Conservation (phyloP, 345 rosid species). For the Zanthoxylum bungeanum region DNA sequence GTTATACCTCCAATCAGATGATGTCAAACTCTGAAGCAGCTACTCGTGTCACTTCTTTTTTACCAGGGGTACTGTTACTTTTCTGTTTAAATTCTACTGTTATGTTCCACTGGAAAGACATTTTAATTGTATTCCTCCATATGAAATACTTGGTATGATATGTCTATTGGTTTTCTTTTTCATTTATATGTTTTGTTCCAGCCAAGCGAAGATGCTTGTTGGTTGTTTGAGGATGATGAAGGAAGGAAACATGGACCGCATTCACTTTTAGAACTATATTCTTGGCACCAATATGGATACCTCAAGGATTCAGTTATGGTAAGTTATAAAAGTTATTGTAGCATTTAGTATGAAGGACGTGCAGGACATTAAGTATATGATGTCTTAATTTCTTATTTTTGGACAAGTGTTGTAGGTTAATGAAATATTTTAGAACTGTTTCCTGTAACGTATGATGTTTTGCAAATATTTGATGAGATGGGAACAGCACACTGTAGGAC, state of each 20-base stretch:
- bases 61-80: conserved; percentile 45
- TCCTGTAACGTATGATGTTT: background rate
- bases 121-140: background rate
- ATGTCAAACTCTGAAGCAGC: conserved; percentile 30
- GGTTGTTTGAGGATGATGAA: conserved; percentile 72
- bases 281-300: conserved; percentile 65
- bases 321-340: conserved; percentile 15
- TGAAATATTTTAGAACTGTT: background rate
- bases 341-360: background rate
- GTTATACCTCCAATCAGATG: conserved; percentile 26
- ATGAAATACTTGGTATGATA: background rate
- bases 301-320: conserved; percentile 62
- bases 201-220: conserved; percentile 66
- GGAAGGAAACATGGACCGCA: conserved; percentile 82
- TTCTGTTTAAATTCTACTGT: conserved; percentile 10
- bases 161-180: background rate
- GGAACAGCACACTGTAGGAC: background rate
- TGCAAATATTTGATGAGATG: background rate
- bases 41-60: conserved; percentile 21
- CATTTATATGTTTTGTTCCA: conserved; percentile 21
- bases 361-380: background rate
- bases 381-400: background rate
- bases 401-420: background rate
- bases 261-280: conserved; percentile 58
- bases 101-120: background rate